Evolutionary conservation across 805 yeast species (phyloP), one percentile per base, ranked within the genome.

Genomic region (Martiniozyma abietophila): DNA sequence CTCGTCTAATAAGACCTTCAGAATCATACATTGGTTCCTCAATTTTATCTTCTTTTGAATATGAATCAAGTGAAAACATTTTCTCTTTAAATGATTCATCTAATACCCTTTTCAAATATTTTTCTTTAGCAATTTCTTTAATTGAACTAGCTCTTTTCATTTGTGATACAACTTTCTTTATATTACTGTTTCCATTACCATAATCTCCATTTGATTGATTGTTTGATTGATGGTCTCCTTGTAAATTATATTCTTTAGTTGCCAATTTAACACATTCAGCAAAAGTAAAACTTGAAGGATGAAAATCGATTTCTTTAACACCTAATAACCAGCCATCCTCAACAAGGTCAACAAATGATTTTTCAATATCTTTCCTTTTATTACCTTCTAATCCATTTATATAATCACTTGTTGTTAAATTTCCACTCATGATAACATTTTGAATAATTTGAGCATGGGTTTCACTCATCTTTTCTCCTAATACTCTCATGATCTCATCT

Each of bases 351-450:
- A 62, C 51, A 44, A 76, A 65, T 6, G 61, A 57, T 18, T 57
- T 55, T 26, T 59, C 62, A 11, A 59, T 45, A 11, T 60, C 54
- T 18, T 34, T 31, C 8, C 40, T 29, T 25, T 53, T 43, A 9
- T 49, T 42, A 3, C 27, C 8, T 4, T 49, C 46, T 6, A 49
- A 49, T 25, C 55, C 57, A 32, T 49, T 29, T 43, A 61, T 31
- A 43, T 71, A 75, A 42, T 80, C 84, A 3, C 42, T 38, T 2
- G 73, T 59, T 5, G 74, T 67, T 35, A 85, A 51, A 46, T 76
- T 76, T 0, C 95, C 96, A 35, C 73, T 59, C 4, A 74, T 67
- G n/a, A 83, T 52, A 28, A 85, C 59, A 47, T 80, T 80, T 47
- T 79, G 85, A 9, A 82, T 62, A 16, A 82, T 69, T 34, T 74